A percentile compares a stretch with the other conserved stretches of the same genome.
Evolutionary conservation across 2,329 filamentous ascomycete species (phyloP).

Genomic region (Microcyclosporella mali): DNA sequence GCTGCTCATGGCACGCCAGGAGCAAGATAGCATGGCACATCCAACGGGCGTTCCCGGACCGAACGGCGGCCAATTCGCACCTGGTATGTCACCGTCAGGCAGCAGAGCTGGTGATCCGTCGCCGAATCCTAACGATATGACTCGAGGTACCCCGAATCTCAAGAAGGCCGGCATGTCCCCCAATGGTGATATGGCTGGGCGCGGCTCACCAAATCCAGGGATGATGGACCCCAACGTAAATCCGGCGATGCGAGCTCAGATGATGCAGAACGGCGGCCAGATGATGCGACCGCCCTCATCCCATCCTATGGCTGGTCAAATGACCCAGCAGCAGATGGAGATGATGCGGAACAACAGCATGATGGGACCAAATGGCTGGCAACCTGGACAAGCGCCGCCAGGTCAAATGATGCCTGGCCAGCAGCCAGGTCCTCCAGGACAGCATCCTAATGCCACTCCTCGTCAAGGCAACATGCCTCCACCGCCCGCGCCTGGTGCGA

Average conservation of each 20-base stretch:
- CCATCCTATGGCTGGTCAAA: slow-evolving; percentile 50
- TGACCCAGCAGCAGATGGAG: slow-evolving; percentile 49
- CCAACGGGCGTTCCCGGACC: slow-evolving; percentile 39
- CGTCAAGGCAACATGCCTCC: slow-evolving; percentile 59
- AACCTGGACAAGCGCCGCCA: slow-evolving; percentile 34
- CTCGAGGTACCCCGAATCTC: slow-evolving; percentile 70
- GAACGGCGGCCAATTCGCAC: slow-evolving; percentile 43
- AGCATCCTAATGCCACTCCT: slow-evolving; percentile 58
- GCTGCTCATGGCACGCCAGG: slow-evolving; percentile 73
- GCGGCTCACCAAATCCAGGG: slow-evolving; percentile 56
- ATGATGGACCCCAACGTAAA: slow-evolving; percentile 47
- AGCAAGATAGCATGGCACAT: slow-evolving; percentile 62
- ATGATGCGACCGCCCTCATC: slow-evolving; percentile 50
- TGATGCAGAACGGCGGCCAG: slow-evolving; percentile 18
- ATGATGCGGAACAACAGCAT: slow-evolving; percentile 31
- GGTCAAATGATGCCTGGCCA: slow-evolving; percentile 36
- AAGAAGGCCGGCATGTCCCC: slow-evolving; percentile 62
- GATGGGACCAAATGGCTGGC: slow-evolving; percentile 27
- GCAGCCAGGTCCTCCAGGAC: slow-evolving; percentile 45
- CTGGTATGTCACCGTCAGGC: slow-evolving; percentile 63
- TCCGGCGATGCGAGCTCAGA: slow-evolving; percentile 18
- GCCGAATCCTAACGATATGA: slow-evolving; percentile 72
- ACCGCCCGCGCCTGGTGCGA: slow-evolving; percentile 42
- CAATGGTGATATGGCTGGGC: slow-evolving; percentile 59
- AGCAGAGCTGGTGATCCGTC: slow-evolving; percentile 61